phyloP scores from a whole-genome alignment of 1,284 basidiomycete species.

The Sparassis latifolia region DNA sequence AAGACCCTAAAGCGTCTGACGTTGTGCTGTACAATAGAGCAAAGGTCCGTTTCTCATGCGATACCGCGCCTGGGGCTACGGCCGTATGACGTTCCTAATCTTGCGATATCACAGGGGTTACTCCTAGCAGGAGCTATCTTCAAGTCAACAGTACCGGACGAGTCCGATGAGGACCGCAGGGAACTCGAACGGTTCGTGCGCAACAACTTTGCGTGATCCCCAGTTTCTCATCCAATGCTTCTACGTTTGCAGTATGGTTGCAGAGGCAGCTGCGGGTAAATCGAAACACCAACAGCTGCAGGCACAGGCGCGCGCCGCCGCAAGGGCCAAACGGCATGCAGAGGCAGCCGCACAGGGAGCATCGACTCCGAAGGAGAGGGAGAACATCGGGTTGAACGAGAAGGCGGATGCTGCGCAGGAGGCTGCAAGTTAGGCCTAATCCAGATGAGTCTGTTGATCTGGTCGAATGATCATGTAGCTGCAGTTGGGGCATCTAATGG shows the following conservation, averaged over 20 bases:
- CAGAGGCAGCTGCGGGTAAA: conserved; percentile 43
- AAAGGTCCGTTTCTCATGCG: conserved; percentile 47
- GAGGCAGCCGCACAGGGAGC: not conserved
- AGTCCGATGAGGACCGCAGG: conserved; percentile 84
- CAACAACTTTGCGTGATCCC: not conserved
- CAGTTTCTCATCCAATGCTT: not conserved
- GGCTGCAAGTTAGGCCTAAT: not conserved
- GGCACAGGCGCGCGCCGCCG: conserved; percentile 17
- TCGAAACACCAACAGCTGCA: conserved; percentile 44
- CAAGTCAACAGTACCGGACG: conserved; percentile 78
- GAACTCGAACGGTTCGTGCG: conserved; percentile 76
- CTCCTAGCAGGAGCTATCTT: conserved; percentile 82
- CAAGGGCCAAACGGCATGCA: conserved; percentile 13
- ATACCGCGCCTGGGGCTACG: no score
- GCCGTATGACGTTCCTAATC: not conserved
- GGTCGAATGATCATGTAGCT: no score
- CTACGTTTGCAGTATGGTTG: conserved; percentile 22
- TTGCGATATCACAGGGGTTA: conserved; percentile 48
- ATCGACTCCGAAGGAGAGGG: not conserved
- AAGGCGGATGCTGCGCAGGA: not conserved
- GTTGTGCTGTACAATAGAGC: conserved; percentile 72
- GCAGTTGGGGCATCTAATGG: no score
- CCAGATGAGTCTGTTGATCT: not conserved
- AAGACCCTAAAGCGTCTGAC: conserved; percentile 70
- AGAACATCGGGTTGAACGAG: not conserved